Conservation (phyloP, 345 rosid species). For the Eucalyptus camaldulensis region DNA sequence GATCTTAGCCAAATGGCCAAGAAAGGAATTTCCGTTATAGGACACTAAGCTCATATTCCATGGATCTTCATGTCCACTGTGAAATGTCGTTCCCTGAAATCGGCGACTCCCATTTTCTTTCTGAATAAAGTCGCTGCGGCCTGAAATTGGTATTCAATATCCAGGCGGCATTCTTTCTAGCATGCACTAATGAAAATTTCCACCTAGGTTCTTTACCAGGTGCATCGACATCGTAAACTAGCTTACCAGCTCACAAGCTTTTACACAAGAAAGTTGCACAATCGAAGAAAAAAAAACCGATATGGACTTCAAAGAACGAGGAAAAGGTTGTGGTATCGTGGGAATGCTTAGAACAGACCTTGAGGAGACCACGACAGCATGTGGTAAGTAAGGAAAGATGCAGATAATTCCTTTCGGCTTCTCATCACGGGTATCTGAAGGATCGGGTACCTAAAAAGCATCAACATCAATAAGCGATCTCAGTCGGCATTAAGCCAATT, state of each 20-base stretch:
- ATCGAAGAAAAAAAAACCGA: not conserved
- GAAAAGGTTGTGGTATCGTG: not conserved
- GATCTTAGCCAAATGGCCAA: not conserved
- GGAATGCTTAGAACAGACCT: slow-evolving; percentile 9
- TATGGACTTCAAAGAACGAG: not conserved
- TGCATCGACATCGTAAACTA: not conserved
- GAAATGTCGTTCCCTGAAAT: not conserved
- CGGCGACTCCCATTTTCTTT: not conserved
- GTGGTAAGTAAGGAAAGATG: slow-evolving; percentile 40
- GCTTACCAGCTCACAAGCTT: not conserved
- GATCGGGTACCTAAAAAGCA: not conserved
- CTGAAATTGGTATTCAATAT: not conserved
- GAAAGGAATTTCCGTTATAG: not conserved
- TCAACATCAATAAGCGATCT: not conserved
- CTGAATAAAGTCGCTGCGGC: not conserved
- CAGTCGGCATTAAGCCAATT: not conserved
- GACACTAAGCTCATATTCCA: not conserved
- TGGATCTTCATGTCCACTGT: not conserved
- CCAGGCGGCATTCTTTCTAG: not conserved
- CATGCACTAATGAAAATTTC: not conserved
- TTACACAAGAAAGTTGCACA: not conserved
- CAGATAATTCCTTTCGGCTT: slow-evolving; percentile 9
- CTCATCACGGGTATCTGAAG: slow-evolving; percentile 22
- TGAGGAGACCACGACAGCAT: slow-evolving; percentile 2
- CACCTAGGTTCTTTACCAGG: not conserved